Percentiles rank a stretch among this genome's conserved stretches.
These are phyloP conservation scores for Persicaria maculosa DNA, from an alignment of 148 eudicot genomes.

Conservation along the genomic window DNA sequence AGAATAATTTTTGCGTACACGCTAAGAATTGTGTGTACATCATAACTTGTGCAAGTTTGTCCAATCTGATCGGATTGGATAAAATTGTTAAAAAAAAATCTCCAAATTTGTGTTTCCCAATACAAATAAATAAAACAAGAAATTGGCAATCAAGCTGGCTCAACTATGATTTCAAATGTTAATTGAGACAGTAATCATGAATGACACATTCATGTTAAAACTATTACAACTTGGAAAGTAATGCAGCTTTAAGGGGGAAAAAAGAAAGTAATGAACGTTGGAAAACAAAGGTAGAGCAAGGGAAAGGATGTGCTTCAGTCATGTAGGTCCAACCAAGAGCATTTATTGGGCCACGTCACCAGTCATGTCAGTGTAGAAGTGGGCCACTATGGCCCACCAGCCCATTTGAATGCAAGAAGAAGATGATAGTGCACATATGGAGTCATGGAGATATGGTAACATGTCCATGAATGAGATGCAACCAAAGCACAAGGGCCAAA, in stretches of 20 bases:
- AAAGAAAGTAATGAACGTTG: no score
- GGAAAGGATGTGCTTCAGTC: neutral
- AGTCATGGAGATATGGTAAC: neutral
- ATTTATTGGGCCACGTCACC: slow-evolving; percentile 4
- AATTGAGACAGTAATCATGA: neutral
- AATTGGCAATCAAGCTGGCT: no score
- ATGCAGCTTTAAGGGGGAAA: neutral
- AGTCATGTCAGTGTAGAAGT: neutral
- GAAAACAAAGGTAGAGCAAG: neutral
- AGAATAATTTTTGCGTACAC: no score
- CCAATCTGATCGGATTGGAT: no score
- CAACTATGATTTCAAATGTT: no score
- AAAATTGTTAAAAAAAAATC: no score
- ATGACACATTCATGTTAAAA: neutral
- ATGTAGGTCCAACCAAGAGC: neutral
- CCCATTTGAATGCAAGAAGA: neutral
- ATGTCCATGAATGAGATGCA: neutral
- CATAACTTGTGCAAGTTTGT: no score
- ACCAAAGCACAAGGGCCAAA: neutral
- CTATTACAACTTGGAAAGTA: neutral
- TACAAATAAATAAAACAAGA: no score
- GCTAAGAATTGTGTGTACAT: no score
- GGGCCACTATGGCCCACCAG: neutral
- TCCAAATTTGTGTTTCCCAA: no score
- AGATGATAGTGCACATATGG: neutral